Conservation (phyloP, 148 eudicot species). For the Dianthus caryophyllus region DNA sequence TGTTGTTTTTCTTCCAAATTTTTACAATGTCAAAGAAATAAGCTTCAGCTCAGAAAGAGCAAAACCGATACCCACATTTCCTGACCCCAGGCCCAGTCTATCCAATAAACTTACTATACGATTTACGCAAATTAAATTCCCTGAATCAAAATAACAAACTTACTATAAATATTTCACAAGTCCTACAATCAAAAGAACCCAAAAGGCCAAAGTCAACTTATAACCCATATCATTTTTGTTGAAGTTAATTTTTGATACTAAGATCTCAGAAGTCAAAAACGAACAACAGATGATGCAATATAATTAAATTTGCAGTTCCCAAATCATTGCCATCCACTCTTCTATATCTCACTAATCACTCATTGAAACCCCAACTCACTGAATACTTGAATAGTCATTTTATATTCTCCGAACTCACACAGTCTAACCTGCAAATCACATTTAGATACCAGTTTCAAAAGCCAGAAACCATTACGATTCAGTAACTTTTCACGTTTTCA, state of each 20-base stretch:
- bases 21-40: too few relatives aligned
- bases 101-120: too few relatives aligned
- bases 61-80: too few relatives aligned
- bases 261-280: neutral
- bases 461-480: neutral
- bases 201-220: neutral
- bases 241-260: neutral
- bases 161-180: slow-evolving; percentile 1
- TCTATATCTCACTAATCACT: neutral
- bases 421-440: neutral
- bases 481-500: too few relatives aligned
- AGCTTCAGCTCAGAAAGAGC: too few relatives aligned
- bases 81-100: too few relatives aligned
- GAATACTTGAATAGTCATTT: neutral
- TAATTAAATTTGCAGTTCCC: neutral
- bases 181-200: neutral
- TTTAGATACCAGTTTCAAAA: neutral
- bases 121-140: too few relatives aligned
- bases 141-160: too few relatives aligned
- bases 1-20: too few relatives aligned
- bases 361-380: neutral
- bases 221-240: neutral
- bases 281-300: neutral
- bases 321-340: neutral
- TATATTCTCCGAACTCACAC: neutral